phyloP scores from a whole-genome alignment of 805 yeast genomes.

The Saitoella complicata region DNA sequence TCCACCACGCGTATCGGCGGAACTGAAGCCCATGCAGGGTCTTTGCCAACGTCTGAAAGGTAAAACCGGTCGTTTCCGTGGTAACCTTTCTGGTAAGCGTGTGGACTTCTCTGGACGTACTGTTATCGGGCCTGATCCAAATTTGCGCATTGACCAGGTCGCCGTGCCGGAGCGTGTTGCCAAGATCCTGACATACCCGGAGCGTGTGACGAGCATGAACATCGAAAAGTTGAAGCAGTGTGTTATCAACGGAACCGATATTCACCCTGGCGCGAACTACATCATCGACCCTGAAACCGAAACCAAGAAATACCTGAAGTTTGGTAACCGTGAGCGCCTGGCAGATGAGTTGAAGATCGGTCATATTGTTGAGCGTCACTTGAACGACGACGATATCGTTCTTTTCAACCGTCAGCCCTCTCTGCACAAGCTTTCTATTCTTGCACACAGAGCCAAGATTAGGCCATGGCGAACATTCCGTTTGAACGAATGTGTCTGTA shows the following conservation, averaged over 20 bases:
- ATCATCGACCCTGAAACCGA: conserved; percentile 57
- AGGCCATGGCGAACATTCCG: conserved; percentile 98
- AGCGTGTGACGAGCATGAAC: conserved; percentile 79
- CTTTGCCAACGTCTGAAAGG: conserved; percentile 95
- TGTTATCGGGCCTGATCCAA: conserved; percentile 97
- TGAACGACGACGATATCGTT: conserved; percentile 94
- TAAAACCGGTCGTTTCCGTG: conserved; percentile 97
- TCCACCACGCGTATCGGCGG: conserved; percentile 27
- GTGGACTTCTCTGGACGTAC: conserved; percentile 98
- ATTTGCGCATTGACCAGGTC: conserved; percentile 83
- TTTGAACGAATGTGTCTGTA: conserved; percentile 95
- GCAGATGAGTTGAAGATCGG: conserved; percentile 71
- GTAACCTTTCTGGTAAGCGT: conserved; percentile 93
- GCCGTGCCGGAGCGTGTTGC: conserved; percentile 98
- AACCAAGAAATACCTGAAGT: conserved; percentile 74
- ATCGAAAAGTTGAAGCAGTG: conserved; percentile 57
- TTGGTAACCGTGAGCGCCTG: conserved; percentile 65
- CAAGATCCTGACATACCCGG: conserved; percentile 89
- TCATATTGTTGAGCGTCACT: conserved; percentile 88
- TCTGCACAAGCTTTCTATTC: conserved; percentile 79
- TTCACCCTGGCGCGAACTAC: conserved; percentile 95
- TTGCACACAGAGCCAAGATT: conserved; percentile 89
- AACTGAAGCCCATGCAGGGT: conserved; percentile 67
- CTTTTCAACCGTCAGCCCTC: conserved; percentile 97
- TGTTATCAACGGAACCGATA: conserved; percentile 68